Percentiles rank a stretch among this genome's conserved stretches.
phyloP scores from a whole-genome alignment of 495 filamentous ascomycete species.

The Neurospora sp. region DNA sequence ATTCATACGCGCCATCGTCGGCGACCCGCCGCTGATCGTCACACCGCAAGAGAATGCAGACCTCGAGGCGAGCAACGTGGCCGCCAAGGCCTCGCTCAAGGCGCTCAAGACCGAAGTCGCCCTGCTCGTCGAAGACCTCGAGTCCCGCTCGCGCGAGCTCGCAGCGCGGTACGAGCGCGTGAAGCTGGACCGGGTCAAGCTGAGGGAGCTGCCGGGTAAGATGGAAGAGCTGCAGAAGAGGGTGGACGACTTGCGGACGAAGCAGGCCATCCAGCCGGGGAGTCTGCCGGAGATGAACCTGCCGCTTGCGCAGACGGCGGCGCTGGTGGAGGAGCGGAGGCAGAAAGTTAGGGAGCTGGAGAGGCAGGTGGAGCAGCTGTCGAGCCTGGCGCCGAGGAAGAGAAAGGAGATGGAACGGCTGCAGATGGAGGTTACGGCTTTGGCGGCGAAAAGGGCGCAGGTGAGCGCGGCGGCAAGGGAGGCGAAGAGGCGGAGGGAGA shows the following conservation, averaged over 20 bases:
- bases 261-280: constrained; percentile 10
- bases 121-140: constrained; percentile 61
- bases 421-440: constrained; percentile 56
- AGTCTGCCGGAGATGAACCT: constrained; percentile 35
- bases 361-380: constrained; percentile 55
- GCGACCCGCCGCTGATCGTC: constrained; percentile 77
- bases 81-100: constrained; percentile 66
- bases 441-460: constrained; percentile 62
- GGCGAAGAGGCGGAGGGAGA: constrained; percentile 65
- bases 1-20: constrained; percentile 67
- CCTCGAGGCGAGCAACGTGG: constrained; percentile 59
- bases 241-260: constrained; percentile 43
- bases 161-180: constrained; percentile 49
- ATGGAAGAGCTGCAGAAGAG: constrained; percentile 52
- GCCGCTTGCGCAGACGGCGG: constrained; percentile 49
- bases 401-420: constrained; percentile 61
- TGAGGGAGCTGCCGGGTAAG: constrained; percentile 51
- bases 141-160: constrained; percentile 54
- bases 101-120: constrained; percentile 70
- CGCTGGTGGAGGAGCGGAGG: constrained; percentile 49
- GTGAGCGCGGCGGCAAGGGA: constrained; percentile 64
- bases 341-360: constrained; percentile 55
- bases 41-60: constrained; percentile 73
- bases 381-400: constrained; percentile 57
- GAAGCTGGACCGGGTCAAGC: constrained; percentile 46